Base-by-base conservation (phyloP, 2,329 filamentous ascomycete genomes). In the Cryphonectria carpinicola region DNA sequence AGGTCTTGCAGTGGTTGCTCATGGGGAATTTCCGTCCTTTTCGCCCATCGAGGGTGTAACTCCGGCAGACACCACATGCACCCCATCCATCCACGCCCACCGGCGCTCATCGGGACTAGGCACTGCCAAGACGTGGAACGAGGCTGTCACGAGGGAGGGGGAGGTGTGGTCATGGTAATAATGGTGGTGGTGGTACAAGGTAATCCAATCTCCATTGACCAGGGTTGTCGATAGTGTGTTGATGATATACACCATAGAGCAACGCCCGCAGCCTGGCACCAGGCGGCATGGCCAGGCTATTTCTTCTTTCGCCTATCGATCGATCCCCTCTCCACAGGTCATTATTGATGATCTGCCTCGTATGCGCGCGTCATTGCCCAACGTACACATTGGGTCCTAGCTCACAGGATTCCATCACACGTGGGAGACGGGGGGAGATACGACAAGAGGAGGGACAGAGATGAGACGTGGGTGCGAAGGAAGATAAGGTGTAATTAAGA, bases 391-490 rank as follows among this genome's bases (percentile, higher is more conserved):
- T 49, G 19, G 58, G n/a, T 14, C 4, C 19, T 6, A 14, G 32
- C 10, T 22, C 35, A 22, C 58, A 11, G 13, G 35, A 61, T 61
- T 14, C 58, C 35, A 61, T 61, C 35, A 17, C 58, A 39, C 58
- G 58, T 61, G 35, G 32, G 32, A 61, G 58, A 35, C 32, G 22
- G 13, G 0, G 56, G 22, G 6, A 37, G 32, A 37, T 17, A 32
- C 32, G 22, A 60, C 56, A 60, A 60, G 13, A 32, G 17, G 19
- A 37, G 32, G 19, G 19, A 37, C 25, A 28, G 56, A 35, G 32
- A 35, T 61, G 58, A 61, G 22, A 13, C 58, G 58, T 61, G 58
- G 58, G 35, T 61, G 58, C 35, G 58, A 61, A 61, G 58, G 58
- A 39, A 61, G 58, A 58, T 39, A 39, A 25, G 58, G 58, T 39